Base-by-base conservation (phyloP, 306 rosid genomes). In the Senna tora region DNA sequence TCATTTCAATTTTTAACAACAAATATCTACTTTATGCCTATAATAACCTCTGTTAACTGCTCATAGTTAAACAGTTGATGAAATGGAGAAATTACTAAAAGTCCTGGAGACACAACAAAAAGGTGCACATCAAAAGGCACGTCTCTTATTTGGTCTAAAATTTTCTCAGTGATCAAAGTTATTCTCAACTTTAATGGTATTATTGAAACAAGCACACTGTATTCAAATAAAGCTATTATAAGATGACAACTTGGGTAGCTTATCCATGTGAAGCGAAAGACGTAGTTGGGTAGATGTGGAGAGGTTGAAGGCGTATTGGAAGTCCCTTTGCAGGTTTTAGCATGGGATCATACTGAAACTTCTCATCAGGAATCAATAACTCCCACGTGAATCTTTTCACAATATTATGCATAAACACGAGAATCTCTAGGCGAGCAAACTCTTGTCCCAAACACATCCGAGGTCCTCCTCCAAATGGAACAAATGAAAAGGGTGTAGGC, bases 401-500 rank as follows among this genome's bases (percentile, higher is more conserved):
- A 0, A 87, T 38, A 13, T 80, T 58, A 67, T 84, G 92, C 77
- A 84, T 53, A 39, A 80, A 87, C 66, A 69, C 80, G 10, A 84
- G 82, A 43, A 82, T 79, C 75, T 82, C 80, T 7, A 87, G 75
- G 47, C 85, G 70, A 7, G 91, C 85, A 60, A 77, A 84, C 69
- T 87, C 91, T 65, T 77, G 82, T 14, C 92, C 92, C 60, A 81
- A 72, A 69, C 89, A 87, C 79, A 84, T 82, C 71, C 88, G 42
- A 28, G 91, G 91, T 11, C 92, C 86, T 42, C 89, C 81, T 51
- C 86, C 92, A 42, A 87, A 87, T 43, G 89, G 87, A 71, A 76
- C 77, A 12, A 53, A 71, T 39, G 85, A 71, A 72, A 56, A 84
- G 7, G 91, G 85, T 51, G 78, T 66, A 9, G 84, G 77, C 36